Evolutionary conservation across 371 early-diverging fungal species (phyloP).

Genomic region (Homolaphlyctis polyrhiza): DNA sequence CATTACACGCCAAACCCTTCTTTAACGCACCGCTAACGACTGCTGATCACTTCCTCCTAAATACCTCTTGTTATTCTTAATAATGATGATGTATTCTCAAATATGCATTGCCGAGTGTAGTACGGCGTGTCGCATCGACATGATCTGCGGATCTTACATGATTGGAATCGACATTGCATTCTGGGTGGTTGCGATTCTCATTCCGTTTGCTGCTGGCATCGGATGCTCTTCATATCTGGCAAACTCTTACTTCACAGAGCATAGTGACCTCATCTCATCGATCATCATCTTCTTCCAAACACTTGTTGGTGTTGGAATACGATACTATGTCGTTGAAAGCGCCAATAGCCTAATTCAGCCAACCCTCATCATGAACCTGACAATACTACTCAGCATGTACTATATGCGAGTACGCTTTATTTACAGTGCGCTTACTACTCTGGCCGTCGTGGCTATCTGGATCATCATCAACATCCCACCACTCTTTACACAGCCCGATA

Average conservation of each 20-base stretch:
- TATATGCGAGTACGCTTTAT: conserved; percentile 26
- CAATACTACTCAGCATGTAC: conserved; percentile 17
- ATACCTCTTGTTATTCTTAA: no score
- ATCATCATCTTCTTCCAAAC: conserved; percentile 13
- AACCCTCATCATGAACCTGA: conserved; percentile 19
- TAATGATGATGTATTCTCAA: no score
- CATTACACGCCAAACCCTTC: no score
- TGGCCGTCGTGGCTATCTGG: conserved; percentile 12
- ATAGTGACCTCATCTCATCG: conserved; percentile 19
- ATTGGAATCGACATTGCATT: conserved; percentile 23
- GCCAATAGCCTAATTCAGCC: conserved; percentile 19
- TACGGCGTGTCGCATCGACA: conserved; percentile 20
- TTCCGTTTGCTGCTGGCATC: conserved; percentile 23
- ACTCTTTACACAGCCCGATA: background rate
- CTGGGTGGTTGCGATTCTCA: conserved; percentile 22
- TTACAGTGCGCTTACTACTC: conserved; percentile 16
- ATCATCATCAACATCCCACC: conserved; percentile 12
- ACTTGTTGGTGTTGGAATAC: conserved; percentile 23
- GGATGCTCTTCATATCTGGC: conserved; percentile 15
- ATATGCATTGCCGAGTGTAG: background rate
- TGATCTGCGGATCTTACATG: conserved; percentile 23
- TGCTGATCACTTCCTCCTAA: no score
- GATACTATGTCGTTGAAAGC: conserved; percentile 30
- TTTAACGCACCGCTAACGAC: no score
- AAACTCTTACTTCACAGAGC: conserved; percentile 10